These are phyloP conservation scores for Takashimella koratensis DNA, from an alignment of 1,284 basidiomycete genomes.

Conservation along the genomic window DNA sequence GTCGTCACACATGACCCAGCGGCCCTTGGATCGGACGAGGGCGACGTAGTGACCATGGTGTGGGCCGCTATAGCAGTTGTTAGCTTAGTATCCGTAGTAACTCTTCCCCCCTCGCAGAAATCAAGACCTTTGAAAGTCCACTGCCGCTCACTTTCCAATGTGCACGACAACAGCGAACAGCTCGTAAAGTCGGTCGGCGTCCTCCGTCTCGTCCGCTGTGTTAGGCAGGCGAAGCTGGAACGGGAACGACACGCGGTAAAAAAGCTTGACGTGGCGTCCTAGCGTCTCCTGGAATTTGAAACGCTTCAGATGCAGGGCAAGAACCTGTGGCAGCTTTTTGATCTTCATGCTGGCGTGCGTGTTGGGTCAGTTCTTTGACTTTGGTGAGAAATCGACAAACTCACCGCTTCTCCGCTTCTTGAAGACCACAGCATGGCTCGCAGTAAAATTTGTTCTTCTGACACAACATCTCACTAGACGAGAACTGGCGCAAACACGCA, in stretches of 20 bases:
- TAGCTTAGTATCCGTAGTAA: slow-evolving; percentile 10
- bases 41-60: slow-evolving; percentile 98
- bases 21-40: slow-evolving; percentile 76
- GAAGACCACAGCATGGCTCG: slow-evolving; percentile 90
- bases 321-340: slow-evolving; percentile 87
- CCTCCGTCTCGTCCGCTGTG: slow-evolving; percentile 86
- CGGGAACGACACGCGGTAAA: slow-evolving; percentile 94
- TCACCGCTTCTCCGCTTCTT: slow-evolving; percentile 95
- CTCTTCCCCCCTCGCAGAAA: too few species aligned
- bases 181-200: slow-evolving; percentile 83
- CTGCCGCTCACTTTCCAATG: slow-evolving; percentile 92
- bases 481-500: slow-evolving; percentile 91
- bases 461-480: slow-evolving; percentile 95
- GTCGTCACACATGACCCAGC: slow-evolving; percentile 94
- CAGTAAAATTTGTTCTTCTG: slow-evolving; percentile 99
- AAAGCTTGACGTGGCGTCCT: slow-evolving; percentile 85
- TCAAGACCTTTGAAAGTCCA: too few species aligned
- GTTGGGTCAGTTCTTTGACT: neutral
- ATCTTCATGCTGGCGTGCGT: slow-evolving; percentile 79
- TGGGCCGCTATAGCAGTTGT: slow-evolving; percentile 64
- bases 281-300: slow-evolving; percentile 95
- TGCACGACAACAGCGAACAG: slow-evolving; percentile 96
- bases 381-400: slow-evolving; percentile 30
- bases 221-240: slow-evolving; percentile 91
- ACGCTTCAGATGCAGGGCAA: slow-evolving; percentile 92